Conservation (phyloP, 768 basidiomycete species). For the Leucocoprinus leucothites region DNA sequence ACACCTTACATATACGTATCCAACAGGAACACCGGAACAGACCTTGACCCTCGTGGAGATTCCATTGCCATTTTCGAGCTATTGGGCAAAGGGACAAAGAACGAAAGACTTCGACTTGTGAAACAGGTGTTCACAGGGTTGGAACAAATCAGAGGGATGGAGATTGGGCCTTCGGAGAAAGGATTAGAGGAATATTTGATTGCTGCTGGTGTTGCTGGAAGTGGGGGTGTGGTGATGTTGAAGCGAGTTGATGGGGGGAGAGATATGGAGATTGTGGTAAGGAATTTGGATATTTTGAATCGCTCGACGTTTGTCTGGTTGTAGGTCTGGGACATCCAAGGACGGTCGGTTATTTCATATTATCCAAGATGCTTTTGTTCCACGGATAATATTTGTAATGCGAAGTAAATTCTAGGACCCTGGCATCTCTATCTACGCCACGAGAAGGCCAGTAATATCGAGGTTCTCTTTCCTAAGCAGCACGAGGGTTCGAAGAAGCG, state of each 20-base stretch:
- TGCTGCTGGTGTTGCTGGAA: slow-evolving; percentile 50
- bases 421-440: too few species aligned
- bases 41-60: slow-evolving; percentile 49
- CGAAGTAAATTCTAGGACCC: too few species aligned
- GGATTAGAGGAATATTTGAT: slow-evolving; percentile 48
- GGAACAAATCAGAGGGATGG: slow-evolving; percentile 65
- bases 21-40: slow-evolving; percentile 54
- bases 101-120: slow-evolving; percentile 26
- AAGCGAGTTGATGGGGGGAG: slow-evolving; percentile 54
- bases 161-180: slow-evolving; percentile 43
- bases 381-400: too few species aligned
- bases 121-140: slow-evolving; percentile 16
- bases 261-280: slow-evolving; percentile 47
- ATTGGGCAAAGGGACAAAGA: slow-evolving; percentile 22
- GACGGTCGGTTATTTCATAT: too few species aligned
- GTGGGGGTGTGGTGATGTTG: slow-evolving; percentile 53
- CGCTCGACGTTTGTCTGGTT: slow-evolving; percentile 53
- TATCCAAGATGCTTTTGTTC: too few species aligned
- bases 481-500: too few species aligned
- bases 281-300: slow-evolving; percentile 50
- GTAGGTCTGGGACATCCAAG: too few species aligned
- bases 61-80: slow-evolving; percentile 48
- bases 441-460: too few species aligned
- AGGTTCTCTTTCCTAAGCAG: too few species aligned
- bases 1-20: slow-evolving; percentile 61